Evolutionary conservation across 2,329 filamentous ascomycete genomes (phyloP), one percentile per base, ranked within the genome.

Genomic region (Fusarium bulbicola): DNA sequence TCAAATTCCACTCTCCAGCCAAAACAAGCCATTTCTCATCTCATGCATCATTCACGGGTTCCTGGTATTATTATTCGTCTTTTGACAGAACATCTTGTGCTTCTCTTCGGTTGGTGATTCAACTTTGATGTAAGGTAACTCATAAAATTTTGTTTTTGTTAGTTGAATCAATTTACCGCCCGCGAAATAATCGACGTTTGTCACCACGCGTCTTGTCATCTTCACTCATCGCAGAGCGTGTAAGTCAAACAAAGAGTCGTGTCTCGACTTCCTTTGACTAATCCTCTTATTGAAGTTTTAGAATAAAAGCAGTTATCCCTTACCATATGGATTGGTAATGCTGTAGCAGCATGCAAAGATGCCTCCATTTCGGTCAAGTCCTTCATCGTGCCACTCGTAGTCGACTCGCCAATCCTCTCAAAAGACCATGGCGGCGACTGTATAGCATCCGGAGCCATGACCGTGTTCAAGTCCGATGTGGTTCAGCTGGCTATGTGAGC

Each of bases 401-500:
- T 57, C 67, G 47, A 57, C 40, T 66, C 18, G 34, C 58, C 53
- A 42, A 53, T 30, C 18, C 20, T 42, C 24, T 28, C 46, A 15
- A 28, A n/a, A 28, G 28, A 57, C 18, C 24, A 42, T 42, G 36
- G 21, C 59, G 49, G 49, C 72, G 76, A 30, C 50, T 59, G 32
- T 77, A 75, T 59, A 79, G 75, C 60, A 76, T 66, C 20, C 65
- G 63, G n/a, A 74, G 37, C 28, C 72, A 77, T 66, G 81, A 87
- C 61, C 83, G 85, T 56, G 78, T 89, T 58, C 77, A 79, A 6
- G 83, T 90, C 15, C 81, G 79, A 42, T 87, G 84, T 63, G 86
- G 85, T 59, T 88, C 85, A 4, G 83, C 86, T 6, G 87, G 88
- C 28, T 76, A 80, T 72, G 83, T 89, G 45, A 82, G 80, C 18